These are phyloP conservation scores for Zygoascus bituminiphila DNA, from an alignment of 805 yeast species.

Conservation along the genomic window DNA sequence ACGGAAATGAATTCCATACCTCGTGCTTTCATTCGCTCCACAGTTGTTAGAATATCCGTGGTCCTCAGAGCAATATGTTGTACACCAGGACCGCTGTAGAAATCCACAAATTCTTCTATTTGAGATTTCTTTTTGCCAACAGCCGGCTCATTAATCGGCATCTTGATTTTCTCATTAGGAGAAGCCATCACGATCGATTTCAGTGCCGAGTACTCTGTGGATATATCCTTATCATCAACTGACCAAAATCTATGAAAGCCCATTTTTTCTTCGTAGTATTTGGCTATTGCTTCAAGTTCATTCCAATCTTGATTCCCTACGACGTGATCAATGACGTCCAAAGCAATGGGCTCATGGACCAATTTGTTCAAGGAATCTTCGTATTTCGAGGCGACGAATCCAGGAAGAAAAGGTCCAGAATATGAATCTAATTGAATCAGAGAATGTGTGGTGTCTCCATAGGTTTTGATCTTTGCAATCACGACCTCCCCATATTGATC, in stretches of 20 bases:
- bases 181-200: slow-evolving; percentile 73
- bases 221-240: slow-evolving; percentile 70
- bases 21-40: slow-evolving; percentile 43
- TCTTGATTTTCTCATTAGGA: slow-evolving; percentile 52
- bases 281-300: slow-evolving; percentile 50
- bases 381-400: slow-evolving; percentile 25
- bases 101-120: slow-evolving; percentile 73
- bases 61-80: slow-evolving; percentile 76
- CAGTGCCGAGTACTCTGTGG: slow-evolving; percentile 61
- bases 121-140: slow-evolving; percentile 58
- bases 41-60: slow-evolving; percentile 49
- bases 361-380: slow-evolving; percentile 17
- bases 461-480: slow-evolving; percentile 43
- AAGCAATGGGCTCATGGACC: slow-evolving; percentile 31
- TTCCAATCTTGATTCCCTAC: slow-evolving; percentile 75
- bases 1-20: slow-evolving; percentile 66
- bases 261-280: slow-evolving; percentile 50
- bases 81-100: slow-evolving; percentile 71
- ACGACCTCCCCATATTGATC: slow-evolving; percentile 47
- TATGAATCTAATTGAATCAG: slow-evolving; percentile 40
- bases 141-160: slow-evolving; percentile 86
- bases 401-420: slow-evolving; percentile 46
- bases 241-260: slow-evolving; percentile 80
- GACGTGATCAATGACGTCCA: slow-evolving; percentile 59
- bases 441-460: slow-evolving; percentile 65